A percentile compares a stretch with the other conserved stretches of the same genome.
Conservation (phyloP, 305 asterid genomes). For the Nicotiana rustica region DNA sequence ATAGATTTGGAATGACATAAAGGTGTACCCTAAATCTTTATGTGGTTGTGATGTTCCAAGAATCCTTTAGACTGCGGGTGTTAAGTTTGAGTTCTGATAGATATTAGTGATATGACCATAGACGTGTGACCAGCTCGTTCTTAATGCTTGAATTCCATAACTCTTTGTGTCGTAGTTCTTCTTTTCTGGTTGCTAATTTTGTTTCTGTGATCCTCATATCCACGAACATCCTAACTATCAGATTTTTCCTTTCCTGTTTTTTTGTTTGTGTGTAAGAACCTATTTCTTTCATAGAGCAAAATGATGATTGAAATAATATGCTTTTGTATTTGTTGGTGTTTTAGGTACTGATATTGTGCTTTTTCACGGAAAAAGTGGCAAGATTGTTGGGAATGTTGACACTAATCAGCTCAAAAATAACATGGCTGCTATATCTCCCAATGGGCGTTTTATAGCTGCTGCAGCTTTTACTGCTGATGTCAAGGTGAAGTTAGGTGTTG, state of each 20-base stretch:
- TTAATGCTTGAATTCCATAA: constrained; percentile 16
- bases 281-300: neutral
- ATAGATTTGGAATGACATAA: constrained; percentile 18
- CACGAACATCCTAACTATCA: neutral
- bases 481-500: constrained; percentile 59
- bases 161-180: neutral
- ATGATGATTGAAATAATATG: constrained; percentile 30
- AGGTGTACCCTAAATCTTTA: neutral
- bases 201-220: neutral
- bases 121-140: neutral
- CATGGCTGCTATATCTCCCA: constrained; percentile 97
- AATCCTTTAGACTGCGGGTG: neutral
- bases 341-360: constrained; percentile 91
- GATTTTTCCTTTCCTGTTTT: neutral
- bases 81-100: constrained; percentile 10
- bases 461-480: constrained; percentile 99
- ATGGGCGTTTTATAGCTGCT: constrained; percentile 98
- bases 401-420: constrained; percentile 95
- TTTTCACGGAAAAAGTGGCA: constrained; percentile 96
- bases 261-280: neutral
- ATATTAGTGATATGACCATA: constrained; percentile 29
- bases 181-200: constrained; percentile 4
- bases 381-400: constrained; percentile 83
- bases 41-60: constrained; percentile 17
- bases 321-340: constrained; percentile 39